These are phyloP conservation scores for Cladosporium colombiae DNA, from an alignment of 2,329 filamentous ascomycete species.

Conservation along the genomic window DNA sequence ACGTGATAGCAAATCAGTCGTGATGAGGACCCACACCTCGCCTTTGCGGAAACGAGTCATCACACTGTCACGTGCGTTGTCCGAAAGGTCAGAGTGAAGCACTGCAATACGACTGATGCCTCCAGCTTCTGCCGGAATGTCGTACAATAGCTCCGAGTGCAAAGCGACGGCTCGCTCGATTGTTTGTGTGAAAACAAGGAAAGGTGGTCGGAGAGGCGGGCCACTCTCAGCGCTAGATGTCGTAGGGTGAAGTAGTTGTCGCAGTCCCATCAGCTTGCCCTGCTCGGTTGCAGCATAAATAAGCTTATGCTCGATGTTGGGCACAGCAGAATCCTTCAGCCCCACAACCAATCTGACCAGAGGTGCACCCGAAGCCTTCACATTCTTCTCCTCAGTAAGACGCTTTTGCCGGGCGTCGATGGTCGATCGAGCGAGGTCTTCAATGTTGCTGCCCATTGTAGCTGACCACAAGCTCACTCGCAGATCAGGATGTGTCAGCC, in stretches of 20 bases:
- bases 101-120: conserved; percentile 83
- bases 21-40: conserved; percentile 95
- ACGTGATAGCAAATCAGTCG: conserved; percentile 87
- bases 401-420: conserved; percentile 54
- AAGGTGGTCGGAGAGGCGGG: conserved; percentile 72
- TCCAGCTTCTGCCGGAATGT: conserved; percentile 86
- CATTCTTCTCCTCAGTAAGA: conserved; percentile 24
- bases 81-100: conserved; percentile 82
- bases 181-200: conserved; percentile 94
- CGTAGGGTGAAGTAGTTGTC: conserved; percentile 81
- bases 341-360: conserved; percentile 89
- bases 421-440: conserved; percentile 71
- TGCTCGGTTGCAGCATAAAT: conserved; percentile 90
- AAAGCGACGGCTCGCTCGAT: conserved; percentile 87
- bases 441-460: conserved; percentile 93
- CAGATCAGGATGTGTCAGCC: conserved; percentile 70
- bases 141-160: conserved; percentile 87
- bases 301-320: conserved; percentile 86
- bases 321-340: conserved; percentile 91
- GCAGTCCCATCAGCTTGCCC: conserved; percentile 87
- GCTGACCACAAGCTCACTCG: conserved; percentile 88
- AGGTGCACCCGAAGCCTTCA: conserved; percentile 37
- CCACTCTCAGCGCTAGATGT: conserved; percentile 57
- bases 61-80: conserved; percentile 71
- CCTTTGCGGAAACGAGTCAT: conserved; percentile 89